phyloP scores from a whole-genome alignment of 306 rosid genomes.

The Hylodesmum podocarpum region DNA sequence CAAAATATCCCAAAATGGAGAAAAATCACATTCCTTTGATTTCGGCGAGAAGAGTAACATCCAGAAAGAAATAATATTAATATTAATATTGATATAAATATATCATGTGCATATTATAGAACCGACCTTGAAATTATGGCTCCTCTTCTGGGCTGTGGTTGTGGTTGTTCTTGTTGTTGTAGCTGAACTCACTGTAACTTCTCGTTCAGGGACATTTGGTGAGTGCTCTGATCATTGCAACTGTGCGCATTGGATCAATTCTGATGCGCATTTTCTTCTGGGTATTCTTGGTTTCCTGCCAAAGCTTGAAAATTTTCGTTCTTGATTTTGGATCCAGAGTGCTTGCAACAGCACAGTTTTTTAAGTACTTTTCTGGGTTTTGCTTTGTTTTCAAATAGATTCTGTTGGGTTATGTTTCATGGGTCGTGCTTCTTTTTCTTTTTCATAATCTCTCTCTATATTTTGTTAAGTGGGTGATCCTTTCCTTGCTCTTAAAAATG shows the following conservation, averaged over 20 bases:
- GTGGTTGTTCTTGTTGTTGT: not conserved
- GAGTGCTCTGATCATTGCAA: conserved; percentile 42
- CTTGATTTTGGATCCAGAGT: conserved; percentile 46
- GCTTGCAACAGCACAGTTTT: conserved; percentile 17
- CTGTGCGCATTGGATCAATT: conserved; percentile 51
- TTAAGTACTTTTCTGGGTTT: conserved; percentile 14
- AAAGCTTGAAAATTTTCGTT: conserved; percentile 21
- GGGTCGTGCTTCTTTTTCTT: conserved; percentile 13
- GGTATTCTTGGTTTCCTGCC: conserved; percentile 25
- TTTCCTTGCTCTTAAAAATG: conserved; percentile 13
- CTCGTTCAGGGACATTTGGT: conserved; percentile 48
- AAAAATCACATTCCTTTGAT: conserved; percentile 41
- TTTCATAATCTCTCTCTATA: not conserved
- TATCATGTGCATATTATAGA: conserved; percentile 21
- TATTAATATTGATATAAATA: not conserved
- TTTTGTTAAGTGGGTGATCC: conserved; percentile 33
- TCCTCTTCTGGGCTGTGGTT: conserved; percentile 22
- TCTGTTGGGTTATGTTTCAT: conserved; percentile 21
- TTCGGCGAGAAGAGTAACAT: conserved; percentile 22
- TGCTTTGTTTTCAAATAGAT: conserved; percentile 17
- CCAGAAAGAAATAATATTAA: not conserved
- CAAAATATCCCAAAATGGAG: conserved; percentile 20
- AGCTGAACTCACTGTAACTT: conserved; percentile 43
- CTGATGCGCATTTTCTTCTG: conserved; percentile 39
- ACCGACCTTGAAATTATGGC: conserved; percentile 52